Evolutionary conservation across 2,329 filamentous ascomycete genomes (phyloP).

Genomic region (Colletotrichum zoysiae): DNA sequence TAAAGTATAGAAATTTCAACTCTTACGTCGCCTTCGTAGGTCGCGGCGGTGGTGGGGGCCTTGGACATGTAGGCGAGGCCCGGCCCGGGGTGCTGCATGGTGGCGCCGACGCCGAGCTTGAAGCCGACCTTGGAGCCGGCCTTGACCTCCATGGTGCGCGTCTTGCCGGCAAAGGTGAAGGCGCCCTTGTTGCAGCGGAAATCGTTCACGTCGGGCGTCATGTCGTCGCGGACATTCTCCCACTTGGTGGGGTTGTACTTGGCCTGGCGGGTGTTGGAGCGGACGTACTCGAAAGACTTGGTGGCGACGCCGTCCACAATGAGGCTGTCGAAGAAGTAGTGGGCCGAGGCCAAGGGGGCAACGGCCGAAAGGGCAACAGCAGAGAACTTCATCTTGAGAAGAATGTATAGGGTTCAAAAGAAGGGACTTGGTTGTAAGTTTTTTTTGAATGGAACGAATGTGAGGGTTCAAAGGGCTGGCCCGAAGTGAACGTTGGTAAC

Average conservation of each 20-base stretch:
- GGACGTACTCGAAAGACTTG: constrained; percentile 44
- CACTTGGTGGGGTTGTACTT: constrained; percentile 49
- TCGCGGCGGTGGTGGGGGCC: constrained; percentile 46
- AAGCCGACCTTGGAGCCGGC: constrained; percentile 45
- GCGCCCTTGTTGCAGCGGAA: constrained; percentile 49
- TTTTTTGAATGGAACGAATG: background rate
- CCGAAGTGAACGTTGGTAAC: background rate
- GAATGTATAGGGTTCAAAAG: background rate
- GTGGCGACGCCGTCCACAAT: constrained; percentile 44
- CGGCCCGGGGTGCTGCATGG: constrained; percentile 44
- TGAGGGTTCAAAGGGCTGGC: background rate
- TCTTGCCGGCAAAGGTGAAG: constrained; percentile 44
- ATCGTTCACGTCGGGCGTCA: constrained; percentile 44
- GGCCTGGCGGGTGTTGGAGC: constrained; percentile 45
- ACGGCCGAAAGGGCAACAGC: constrained; percentile 39
- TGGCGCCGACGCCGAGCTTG: constrained; percentile 43
- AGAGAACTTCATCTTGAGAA: constrained; percentile 43
- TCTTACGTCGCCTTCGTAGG: constrained; percentile 47
- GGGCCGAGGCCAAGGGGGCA: constrained; percentile 45
- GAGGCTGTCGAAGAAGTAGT: constrained; percentile 49
- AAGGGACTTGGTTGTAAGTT: background rate
- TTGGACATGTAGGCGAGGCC: constrained; percentile 47
- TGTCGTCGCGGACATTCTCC: constrained; percentile 45
- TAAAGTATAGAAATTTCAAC: no score
- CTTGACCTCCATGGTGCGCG: constrained; percentile 45